Conservation (phyloP, 192 early-diverging fungal species). For the Geranomyces michiganensis region DNA sequence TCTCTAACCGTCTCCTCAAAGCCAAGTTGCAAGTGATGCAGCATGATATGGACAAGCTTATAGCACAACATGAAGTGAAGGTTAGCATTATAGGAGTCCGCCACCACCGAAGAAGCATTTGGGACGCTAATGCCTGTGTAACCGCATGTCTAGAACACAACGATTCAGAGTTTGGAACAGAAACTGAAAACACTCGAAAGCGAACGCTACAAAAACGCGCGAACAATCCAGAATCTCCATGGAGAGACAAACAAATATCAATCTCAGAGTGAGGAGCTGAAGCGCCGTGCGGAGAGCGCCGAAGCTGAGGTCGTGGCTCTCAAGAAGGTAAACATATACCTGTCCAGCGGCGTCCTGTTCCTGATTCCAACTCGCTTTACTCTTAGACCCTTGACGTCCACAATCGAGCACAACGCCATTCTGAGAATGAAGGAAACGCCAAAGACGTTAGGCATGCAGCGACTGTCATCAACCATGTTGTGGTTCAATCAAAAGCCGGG, state of each 20-base stretch:
- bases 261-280: slow-evolving; percentile 34
- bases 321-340: slow-evolving; percentile 38
- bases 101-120: no score
- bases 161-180: slow-evolving; percentile 43
- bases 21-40: slow-evolving; percentile 56
- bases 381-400: slow-evolving; percentile 39
- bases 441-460: slow-evolving; percentile 46
- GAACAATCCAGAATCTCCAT: slow-evolving; percentile 21
- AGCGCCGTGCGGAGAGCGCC: slow-evolving; percentile 27
- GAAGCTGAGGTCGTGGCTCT: slow-evolving; percentile 41
- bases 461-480: neutral
- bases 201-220: slow-evolving; percentile 44
- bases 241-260: slow-evolving; percentile 44
- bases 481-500: no score
- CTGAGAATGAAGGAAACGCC: slow-evolving; percentile 45
- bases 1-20: slow-evolving; percentile 53
- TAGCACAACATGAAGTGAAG: slow-evolving; percentile 34
- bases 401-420: slow-evolving; percentile 25
- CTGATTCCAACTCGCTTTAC: no score
- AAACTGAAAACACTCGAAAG: slow-evolving; percentile 52
- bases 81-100: slow-evolving; percentile 8
- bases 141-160: slow-evolving; percentile 28
- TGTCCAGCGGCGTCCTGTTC: no score
- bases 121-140: no score
- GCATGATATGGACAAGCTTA: slow-evolving; percentile 51